Evolutionary conservation across 1,139 yeast genomes (phyloP).

Genomic region (Taphrina deformans): DNA sequence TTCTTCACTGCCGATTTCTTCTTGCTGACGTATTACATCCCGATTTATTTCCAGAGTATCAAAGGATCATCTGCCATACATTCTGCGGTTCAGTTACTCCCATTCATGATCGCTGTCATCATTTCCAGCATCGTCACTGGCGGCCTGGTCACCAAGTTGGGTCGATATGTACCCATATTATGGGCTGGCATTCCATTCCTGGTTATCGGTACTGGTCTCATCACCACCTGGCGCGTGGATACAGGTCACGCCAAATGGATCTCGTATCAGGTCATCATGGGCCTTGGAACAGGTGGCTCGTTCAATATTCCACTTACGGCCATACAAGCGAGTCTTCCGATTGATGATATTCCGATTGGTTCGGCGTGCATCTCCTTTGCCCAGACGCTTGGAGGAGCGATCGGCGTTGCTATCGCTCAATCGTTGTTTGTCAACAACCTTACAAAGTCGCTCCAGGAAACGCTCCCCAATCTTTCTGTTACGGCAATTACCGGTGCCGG

Average conservation of each 20-base stretch:
- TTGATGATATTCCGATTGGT: slow-evolving; percentile 34
- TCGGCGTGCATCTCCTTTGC: slow-evolving; percentile 32
- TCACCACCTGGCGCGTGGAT: slow-evolving; percentile 49
- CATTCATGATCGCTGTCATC: slow-evolving; percentile 57
- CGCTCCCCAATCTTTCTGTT: neutral
- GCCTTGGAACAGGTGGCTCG: slow-evolving; percentile 57
- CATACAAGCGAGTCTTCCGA: slow-evolving; percentile 31
- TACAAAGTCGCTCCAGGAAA: neutral
- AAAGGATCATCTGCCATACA: slow-evolving; percentile 53
- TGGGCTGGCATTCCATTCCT: slow-evolving; percentile 51
- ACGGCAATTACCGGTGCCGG: slow-evolving; percentile 39
- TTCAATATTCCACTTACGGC: slow-evolving; percentile 53
- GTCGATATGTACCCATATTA: slow-evolving; percentile 55
- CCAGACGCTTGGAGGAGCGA: slow-evolving; percentile 34
- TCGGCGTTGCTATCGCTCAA: slow-evolving; percentile 35
- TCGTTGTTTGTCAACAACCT: slow-evolving; percentile 30
- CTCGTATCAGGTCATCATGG: slow-evolving; percentile 58
- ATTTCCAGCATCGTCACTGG: slow-evolving; percentile 54
- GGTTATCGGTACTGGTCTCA: slow-evolving; percentile 57
- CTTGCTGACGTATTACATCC: slow-evolving; percentile 51
- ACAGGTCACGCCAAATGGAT: slow-evolving; percentile 50
- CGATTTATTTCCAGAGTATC: slow-evolving; percentile 60
- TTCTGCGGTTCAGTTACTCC: slow-evolving; percentile 61
- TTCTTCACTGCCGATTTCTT: slow-evolving; percentile 53
- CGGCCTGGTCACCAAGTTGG: slow-evolving; percentile 50